Conservation (phyloP, 257 asterid species). For the Ballota nigra region DNA sequence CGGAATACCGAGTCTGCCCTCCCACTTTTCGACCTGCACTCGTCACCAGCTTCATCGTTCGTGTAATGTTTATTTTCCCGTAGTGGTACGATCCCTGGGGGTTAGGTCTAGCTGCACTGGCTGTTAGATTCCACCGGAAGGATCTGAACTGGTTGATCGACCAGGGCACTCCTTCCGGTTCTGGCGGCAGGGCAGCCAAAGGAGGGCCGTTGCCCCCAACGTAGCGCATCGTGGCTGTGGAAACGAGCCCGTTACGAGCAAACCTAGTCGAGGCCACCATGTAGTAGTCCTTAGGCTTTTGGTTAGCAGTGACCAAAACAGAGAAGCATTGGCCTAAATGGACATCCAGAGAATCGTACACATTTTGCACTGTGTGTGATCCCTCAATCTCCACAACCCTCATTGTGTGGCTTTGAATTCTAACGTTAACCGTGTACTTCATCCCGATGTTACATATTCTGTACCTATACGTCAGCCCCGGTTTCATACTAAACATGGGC, state of each 20-base stretch:
- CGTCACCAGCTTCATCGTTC: constrained; percentile 45
- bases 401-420: constrained; percentile 59
- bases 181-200: constrained; percentile 37
- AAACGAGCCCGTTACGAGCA: constrained; percentile 25
- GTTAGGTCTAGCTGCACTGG: constrained; percentile 74
- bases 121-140: constrained; percentile 60
- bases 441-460: constrained; percentile 59
- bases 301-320: constrained; percentile 49
- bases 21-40: constrained; percentile 26
- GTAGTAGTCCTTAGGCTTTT: constrained; percentile 49
- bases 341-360: constrained; percentile 52
- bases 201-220: constrained; percentile 40
- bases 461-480: constrained; percentile 49
- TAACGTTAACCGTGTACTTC: constrained; percentile 48
- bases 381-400: constrained; percentile 62
- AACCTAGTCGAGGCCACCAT: constrained; percentile 59
- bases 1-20: constrained; percentile 42
- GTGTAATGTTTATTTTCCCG: constrained; percentile 56
- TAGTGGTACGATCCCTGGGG: constrained; percentile 76
- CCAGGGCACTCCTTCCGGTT: constrained; percentile 50
- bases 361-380: constrained; percentile 53
- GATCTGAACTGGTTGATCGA: constrained; percentile 61
- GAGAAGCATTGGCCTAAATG: constrained; percentile 66
- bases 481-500: constrained; percentile 49
- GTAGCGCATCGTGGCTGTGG: constrained; percentile 46